Percentiles rank a stretch among this genome's conserved stretches.
Evolutionary conservation across 2,329 filamentous ascomycete genomes (phyloP).

Genomic region (Claviceps sorghi): DNA sequence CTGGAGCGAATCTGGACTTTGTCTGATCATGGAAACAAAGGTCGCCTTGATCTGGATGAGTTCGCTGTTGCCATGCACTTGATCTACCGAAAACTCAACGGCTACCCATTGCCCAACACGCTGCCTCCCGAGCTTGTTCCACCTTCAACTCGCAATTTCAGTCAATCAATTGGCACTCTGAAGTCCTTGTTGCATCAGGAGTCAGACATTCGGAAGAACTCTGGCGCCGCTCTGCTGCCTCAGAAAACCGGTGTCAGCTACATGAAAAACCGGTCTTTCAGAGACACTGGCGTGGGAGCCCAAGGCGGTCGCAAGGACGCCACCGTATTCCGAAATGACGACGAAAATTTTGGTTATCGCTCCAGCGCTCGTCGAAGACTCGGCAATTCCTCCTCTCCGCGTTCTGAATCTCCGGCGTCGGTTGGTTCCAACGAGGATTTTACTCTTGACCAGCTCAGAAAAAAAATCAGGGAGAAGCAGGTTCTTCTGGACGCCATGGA

Average conservation of each 20-base stretch:
- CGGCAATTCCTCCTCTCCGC: constrained; percentile 64
- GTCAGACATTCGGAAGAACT: constrained; percentile 76
- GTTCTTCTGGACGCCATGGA: constrained; percentile 91
- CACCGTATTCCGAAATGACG: constrained; percentile 93
- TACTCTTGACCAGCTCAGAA: constrained; percentile 72
- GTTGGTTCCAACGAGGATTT: constrained; percentile 64
- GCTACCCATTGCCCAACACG: constrained; percentile 77
- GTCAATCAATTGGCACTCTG: constrained; percentile 81
- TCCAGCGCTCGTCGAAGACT: constrained; percentile 84
- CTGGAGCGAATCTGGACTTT: constrained; percentile 90
- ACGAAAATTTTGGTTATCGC: constrained; percentile 80
- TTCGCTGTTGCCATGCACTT: constrained; percentile 98
- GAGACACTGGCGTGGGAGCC: constrained; percentile 42
- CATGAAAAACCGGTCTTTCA: constrained; percentile 88
- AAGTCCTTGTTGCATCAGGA: constrained; percentile 82
- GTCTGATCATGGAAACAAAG: constrained; percentile 85
- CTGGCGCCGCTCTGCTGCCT: constrained; percentile 77
- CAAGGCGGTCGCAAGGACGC: constrained; percentile 69
- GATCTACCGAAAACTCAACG: constrained; percentile 94
- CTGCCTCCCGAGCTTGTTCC: constrained; percentile 87
- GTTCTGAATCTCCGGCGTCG: constrained; percentile 60
- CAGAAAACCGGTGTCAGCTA: constrained; percentile 98
- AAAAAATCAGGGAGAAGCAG: constrained; percentile 88
- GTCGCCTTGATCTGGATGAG: constrained; percentile 86
- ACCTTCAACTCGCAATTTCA: constrained; percentile 86